Conservation (phyloP, 345 rosid species). For the Gynandropsis gynandra region DNA sequence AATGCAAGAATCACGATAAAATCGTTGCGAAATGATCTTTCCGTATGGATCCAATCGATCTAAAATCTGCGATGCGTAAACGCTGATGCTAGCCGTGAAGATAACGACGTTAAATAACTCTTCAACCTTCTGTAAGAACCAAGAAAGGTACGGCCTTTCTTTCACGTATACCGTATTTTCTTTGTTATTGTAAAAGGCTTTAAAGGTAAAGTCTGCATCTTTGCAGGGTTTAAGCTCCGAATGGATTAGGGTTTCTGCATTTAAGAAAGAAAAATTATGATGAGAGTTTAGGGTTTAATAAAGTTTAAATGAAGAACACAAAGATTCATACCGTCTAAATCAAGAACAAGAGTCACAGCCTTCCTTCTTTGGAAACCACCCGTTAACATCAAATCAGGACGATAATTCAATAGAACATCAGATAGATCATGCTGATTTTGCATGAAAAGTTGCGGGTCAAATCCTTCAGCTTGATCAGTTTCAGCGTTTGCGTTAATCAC, state of each 20-base stretch:
- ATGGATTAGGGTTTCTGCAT: constrained; percentile 90
- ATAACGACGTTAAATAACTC: constrained; percentile 80
- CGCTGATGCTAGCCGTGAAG: constrained; percentile 95
- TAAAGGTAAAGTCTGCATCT: constrained; percentile 77
- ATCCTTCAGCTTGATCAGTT: constrained; percentile 41
- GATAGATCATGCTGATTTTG: constrained; percentile 61
- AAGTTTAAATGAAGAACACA: not conserved
- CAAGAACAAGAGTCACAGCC: constrained; percentile 61
- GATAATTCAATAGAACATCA: constrained; percentile 40
- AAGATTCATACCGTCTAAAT: constrained; percentile 51
- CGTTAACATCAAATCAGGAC: constrained; percentile 27
- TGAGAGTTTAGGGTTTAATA: not conserved
- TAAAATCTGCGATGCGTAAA: constrained; percentile 74
- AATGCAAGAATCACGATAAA: constrained; percentile 87
- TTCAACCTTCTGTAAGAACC: constrained; percentile 78
- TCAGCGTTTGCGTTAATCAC: constrained; percentile 30
- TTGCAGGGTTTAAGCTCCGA: constrained; percentile 70
- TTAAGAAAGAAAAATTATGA: constrained; percentile 3
- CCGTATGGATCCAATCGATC: constrained; percentile 74
- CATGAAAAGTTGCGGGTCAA: constrained; percentile 56
- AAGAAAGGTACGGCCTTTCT: constrained; percentile 73
- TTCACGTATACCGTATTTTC: constrained; percentile 82
- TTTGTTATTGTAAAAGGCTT: constrained; percentile 79
- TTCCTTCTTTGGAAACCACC: constrained; percentile 35
- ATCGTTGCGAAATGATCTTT: constrained; percentile 63